These are phyloP conservation scores for Alternaria consortialis DNA, from an alignment of 2,329 filamentous ascomycete species.

Conservation along the genomic window DNA sequence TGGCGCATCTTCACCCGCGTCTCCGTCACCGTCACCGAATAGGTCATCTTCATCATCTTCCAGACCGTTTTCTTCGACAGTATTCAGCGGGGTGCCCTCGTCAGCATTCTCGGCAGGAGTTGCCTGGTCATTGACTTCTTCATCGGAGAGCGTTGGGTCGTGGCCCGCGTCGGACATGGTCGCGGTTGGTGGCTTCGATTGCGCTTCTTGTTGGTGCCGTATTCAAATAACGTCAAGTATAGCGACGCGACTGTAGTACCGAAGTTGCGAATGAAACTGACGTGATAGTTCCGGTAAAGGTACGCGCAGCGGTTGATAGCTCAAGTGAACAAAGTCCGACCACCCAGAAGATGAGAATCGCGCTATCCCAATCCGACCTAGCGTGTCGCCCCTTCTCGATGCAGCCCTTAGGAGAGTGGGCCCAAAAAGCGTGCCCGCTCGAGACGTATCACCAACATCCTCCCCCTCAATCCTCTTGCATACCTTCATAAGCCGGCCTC, in stretches of 20 bases:
- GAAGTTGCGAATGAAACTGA: background rate
- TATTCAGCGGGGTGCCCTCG: slow-evolving; percentile 39
- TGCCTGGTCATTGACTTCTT: slow-evolving; percentile 46
- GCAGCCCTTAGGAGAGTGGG: slow-evolving; percentile 30
- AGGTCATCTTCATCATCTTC: slow-evolving; percentile 56
- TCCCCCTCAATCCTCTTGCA: slow-evolving; percentile 32
- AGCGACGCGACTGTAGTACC: background rate
- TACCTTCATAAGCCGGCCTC: slow-evolving; percentile 31
- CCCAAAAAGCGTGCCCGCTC: slow-evolving; percentile 39
- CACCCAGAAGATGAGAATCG: slow-evolving; percentile 29
- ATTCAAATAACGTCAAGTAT: background rate
- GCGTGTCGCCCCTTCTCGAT: slow-evolving; percentile 42
- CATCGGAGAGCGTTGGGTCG: slow-evolving; percentile 47
- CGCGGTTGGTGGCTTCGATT: slow-evolving; percentile 9
- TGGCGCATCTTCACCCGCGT: slow-evolving; percentile 30
- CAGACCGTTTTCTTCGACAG: slow-evolving; percentile 42
- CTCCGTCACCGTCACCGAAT: slow-evolving; percentile 53
- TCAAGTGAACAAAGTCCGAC: slow-evolving; percentile 35
- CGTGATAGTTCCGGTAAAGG: slow-evolving; percentile 9
- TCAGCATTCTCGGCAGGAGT: slow-evolving; percentile 44
- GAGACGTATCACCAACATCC: slow-evolving; percentile 45
- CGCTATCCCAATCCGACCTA: slow-evolving; percentile 32
- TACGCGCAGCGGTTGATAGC: slow-evolving; percentile 7
- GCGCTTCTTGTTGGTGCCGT: background rate
- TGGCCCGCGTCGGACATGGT: slow-evolving; percentile 52